Conservation (phyloP, 1,284 basidiomycete genomes). For the Tilletiaria anomala region DNA sequence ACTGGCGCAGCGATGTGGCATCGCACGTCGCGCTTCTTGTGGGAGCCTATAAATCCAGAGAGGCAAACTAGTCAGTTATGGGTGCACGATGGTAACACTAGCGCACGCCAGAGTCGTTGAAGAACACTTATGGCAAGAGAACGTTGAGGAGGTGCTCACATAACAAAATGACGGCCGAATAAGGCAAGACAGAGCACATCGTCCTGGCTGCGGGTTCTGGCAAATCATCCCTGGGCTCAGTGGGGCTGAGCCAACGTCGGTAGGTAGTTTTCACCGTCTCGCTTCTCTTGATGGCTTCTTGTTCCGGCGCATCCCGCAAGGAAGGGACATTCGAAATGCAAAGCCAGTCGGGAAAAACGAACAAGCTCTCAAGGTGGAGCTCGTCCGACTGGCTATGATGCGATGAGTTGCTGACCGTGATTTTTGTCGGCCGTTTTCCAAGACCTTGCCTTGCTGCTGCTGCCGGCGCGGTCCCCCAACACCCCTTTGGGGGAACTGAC, state of each 20-base stretch:
- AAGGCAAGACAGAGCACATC: conserved; percentile 3
- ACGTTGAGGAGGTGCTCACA: neutral
- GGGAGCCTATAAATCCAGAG: conserved; percentile 1
- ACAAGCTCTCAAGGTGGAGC: too few species aligned
- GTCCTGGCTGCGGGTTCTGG: neutral
- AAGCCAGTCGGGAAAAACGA: neutral
- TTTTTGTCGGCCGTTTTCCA: too few species aligned
- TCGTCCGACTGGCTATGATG: too few species aligned
- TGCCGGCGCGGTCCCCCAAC: neutral
- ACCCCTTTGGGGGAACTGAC: neutral
- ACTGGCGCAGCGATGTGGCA: conserved; percentile 8
- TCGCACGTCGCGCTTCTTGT: conserved; percentile 8
- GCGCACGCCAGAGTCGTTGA: too few species aligned
- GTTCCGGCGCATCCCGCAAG: neutral
- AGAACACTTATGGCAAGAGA: too few species aligned
- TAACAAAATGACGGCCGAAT: conserved; percentile 3
- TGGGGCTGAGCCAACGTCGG: neutral
- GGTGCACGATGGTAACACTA: too few species aligned
- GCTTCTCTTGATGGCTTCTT: neutral
- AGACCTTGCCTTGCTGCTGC: neutral
- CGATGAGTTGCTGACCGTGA: neutral
- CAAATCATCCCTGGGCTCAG: neutral
- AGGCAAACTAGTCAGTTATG: too few species aligned
- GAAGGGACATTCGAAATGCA: too few species aligned
- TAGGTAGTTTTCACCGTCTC: neutral